Evolutionary conservation across 2,329 filamentous ascomycete genomes (phyloP), one percentile per base, ranked within the genome.

Genomic region (Penicillium sp.): DNA sequence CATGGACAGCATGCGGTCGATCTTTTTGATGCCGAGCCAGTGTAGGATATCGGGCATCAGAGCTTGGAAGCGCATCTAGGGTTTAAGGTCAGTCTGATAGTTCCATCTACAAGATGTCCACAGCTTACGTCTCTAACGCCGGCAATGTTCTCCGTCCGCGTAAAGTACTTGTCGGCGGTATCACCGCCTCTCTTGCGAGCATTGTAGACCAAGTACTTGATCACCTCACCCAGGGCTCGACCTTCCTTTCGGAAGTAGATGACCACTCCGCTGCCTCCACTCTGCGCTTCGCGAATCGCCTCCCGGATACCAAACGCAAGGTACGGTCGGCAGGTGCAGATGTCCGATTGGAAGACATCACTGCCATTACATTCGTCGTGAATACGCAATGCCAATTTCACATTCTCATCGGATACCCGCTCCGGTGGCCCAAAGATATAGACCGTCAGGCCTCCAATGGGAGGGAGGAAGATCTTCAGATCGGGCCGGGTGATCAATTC

Each of bases 191-290:
- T 66, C 58, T 68, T 73, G 59, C 72, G 67, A 59, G 77, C 72
- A 57, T 75, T 75, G 60, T 76, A 80, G 64, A 95, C 89, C 66
- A 84, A 70, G 55, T 84, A 84, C 64, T 96, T 96, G 47, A 89
- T 95, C 26, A 98, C 93, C 69, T 98, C 93, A 46, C 93, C 93
- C 6, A 97, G 75, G 33, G 91, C 93, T 59, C 93, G 81, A 28
- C 93, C 93, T 74, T 98, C 93, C 69, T 98, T 98, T 59, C 93
- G 83, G 80, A 97, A 98, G 69, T 98, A 98, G 67, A 97, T 96
- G 47, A 97, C 91, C 21, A 96, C 88, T 49, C 91, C 91, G 60
- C 85, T 91, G 42, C 91, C 91, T 45, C 91, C 91, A 49, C 85
- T 88, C 67, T 97, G 93, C 9, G 93, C 93, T 71, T 97, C 89